These are phyloP conservation scores for Polysphondylium violaceum DNA, from an alignment of 78 protist genomes.

Conservation along the genomic window DNA sequence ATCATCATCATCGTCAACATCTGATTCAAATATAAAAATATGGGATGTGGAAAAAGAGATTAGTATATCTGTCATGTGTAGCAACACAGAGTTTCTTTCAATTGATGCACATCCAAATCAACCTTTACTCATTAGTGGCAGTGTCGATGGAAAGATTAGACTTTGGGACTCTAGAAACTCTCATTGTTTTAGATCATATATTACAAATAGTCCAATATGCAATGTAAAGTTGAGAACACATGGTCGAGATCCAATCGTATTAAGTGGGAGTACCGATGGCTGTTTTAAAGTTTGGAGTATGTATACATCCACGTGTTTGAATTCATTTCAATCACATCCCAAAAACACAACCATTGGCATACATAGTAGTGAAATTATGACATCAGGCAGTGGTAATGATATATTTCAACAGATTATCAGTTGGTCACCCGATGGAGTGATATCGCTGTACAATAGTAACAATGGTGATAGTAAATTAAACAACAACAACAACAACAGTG, in stretches of 20 bases:
- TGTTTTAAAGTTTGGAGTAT: conserved; percentile 57
- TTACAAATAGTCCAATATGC: background rate
- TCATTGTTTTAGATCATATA: conserved; percentile 44
- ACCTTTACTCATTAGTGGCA: conserved; percentile 39
- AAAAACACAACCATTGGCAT: conserved; percentile 17
- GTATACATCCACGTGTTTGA: conserved; percentile 47
- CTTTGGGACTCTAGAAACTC: conserved; percentile 43
- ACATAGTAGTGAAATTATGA: background rate
- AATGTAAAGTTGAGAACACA: conserved; percentile 15
- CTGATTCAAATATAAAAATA: conserved; percentile 7
- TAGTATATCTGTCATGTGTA: conserved; percentile 8
- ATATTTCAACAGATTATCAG: conserved; percentile 25
- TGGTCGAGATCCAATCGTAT: conserved; percentile 23
- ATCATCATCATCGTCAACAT: background rate
- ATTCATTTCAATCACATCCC: conserved; percentile 3
- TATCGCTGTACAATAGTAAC: conserved; percentile 13
- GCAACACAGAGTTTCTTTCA: background rate
- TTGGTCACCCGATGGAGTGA: conserved; percentile 20
- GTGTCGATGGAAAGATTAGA: conserved; percentile 23
- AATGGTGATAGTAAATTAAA: background rate
- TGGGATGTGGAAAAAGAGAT: conserved; percentile 53
- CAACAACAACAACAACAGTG: background rate
- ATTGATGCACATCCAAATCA: conserved; percentile 48
- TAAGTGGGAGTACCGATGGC: conserved; percentile 2
- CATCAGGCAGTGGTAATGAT: no score